Conservation (phyloP, 2,329 filamentous ascomycete genomes). For the Arthroderma sp. region DNA sequence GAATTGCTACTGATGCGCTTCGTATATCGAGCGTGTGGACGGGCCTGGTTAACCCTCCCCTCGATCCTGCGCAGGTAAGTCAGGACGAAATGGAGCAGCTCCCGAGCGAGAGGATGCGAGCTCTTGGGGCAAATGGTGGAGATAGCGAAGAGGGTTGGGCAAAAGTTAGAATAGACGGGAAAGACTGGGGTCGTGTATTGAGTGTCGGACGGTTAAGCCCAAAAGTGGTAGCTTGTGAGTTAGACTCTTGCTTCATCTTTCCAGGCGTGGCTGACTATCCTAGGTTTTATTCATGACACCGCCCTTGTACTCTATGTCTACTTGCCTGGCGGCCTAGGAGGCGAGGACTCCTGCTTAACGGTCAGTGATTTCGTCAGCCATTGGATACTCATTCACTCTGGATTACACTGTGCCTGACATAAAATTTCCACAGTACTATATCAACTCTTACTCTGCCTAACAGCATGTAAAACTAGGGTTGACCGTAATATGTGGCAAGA, state of each 20-base stretch:
- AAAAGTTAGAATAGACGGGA: conserved; percentile 78
- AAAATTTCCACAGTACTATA: conserved; percentile 26
- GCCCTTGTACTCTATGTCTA: conserved; percentile 35
- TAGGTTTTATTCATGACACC: conserved; percentile 34
- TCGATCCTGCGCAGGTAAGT: conserved; percentile 65
- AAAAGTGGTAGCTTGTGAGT: conserved; percentile 75
- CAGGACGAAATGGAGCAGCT: conserved; percentile 56
- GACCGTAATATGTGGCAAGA: background rate
- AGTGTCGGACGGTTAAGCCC: conserved; percentile 83
- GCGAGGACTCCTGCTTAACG: conserved; percentile 34
- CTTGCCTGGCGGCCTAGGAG: conserved; percentile 27
- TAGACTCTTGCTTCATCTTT: background rate
- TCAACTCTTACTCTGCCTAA: conserved; percentile 29
- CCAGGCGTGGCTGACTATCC: background rate
- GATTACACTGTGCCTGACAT: too few relatives aligned
- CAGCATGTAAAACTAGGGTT: background rate
- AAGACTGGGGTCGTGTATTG: conserved; percentile 88
- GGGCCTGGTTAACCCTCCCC: conserved; percentile 70
- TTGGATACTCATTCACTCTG: too few relatives aligned
- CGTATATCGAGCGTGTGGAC: conserved; percentile 78
- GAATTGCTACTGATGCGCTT: conserved; percentile 69
- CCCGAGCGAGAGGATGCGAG: conserved; percentile 65
- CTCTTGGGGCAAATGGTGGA: conserved; percentile 39
- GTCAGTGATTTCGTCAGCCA: conserved; percentile 17
- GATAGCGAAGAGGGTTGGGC: conserved; percentile 75